These are phyloP conservation scores for Globisporangium emineosum DNA, from an alignment of 352 stramenopile species.

Conservation along the genomic window DNA sequence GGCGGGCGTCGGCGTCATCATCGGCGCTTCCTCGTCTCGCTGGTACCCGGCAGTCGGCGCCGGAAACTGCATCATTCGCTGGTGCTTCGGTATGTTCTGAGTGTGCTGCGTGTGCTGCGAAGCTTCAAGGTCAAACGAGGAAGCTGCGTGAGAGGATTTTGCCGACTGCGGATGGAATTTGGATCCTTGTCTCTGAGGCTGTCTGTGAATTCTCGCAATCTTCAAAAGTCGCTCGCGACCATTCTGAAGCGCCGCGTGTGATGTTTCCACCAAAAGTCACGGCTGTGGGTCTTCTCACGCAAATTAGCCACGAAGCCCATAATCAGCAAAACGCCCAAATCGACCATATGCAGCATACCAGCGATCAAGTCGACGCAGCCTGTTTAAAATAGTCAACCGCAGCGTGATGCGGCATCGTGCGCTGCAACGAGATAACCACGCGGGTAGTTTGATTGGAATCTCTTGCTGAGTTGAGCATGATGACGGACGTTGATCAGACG, in stretches of 20 bases:
- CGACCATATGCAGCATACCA: too few relatives aligned
- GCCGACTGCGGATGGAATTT: background rate
- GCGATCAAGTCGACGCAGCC: too few relatives aligned
- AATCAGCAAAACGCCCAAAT: too few relatives aligned
- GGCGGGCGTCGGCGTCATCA: slow-evolving; percentile 17
- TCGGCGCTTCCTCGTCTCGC: slow-evolving; percentile 10
- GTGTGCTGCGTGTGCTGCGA: background rate
- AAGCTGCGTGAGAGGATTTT: background rate
- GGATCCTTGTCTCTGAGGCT: background rate
- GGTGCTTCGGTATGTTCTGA: background rate
- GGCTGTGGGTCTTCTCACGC: too few relatives aligned
- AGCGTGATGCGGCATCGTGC: too few relatives aligned
- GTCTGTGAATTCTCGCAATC: background rate
- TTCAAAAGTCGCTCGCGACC: slow-evolving; percentile 5
- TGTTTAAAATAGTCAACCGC: too few relatives aligned
- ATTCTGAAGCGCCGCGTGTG: background rate
- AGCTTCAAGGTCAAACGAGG: background rate
- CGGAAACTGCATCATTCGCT: slow-evolving; percentile 11
- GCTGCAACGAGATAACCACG: too few relatives aligned
- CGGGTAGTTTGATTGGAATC: too few relatives aligned
- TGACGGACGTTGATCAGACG: too few relatives aligned
- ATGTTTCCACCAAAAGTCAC: background rate
- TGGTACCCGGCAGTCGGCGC: slow-evolving; percentile 9
- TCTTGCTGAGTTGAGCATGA: too few relatives aligned
- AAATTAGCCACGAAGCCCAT: too few relatives aligned